These are phyloP conservation scores for Venturiaceae sp. DNA, from an alignment of 2,329 filamentous ascomycete species.

Conservation along the genomic window DNA sequence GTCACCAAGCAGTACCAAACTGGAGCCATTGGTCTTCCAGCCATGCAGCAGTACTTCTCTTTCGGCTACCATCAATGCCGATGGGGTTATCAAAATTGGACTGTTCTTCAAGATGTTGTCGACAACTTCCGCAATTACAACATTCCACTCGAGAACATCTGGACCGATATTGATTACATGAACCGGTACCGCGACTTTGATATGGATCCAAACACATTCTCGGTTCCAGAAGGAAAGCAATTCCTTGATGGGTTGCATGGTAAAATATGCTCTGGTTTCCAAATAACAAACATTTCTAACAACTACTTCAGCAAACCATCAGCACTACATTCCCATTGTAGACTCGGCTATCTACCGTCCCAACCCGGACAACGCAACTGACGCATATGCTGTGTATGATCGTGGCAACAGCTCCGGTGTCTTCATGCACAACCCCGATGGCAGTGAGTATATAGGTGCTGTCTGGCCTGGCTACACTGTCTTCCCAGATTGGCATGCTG, in stretches of 20 bases:
- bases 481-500: conserved; percentile 51
- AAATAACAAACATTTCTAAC: neutral
- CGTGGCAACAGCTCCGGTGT: conserved; percentile 38
- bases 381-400: conserved; percentile 43
- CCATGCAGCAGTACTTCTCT: conserved; percentile 73
- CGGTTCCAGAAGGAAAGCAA: conserved; percentile 36
- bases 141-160: conserved; percentile 46
- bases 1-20: conserved; percentile 62
- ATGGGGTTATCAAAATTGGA: conserved; percentile 73
- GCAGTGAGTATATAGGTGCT: conserved; percentile 43
- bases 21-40: conserved; percentile 56
- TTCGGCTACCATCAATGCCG: conserved; percentile 78
- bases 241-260: conserved; percentile 44
- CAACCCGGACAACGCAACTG: conserved; percentile 57
- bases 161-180: conserved; percentile 44
- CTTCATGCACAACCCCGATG: conserved; percentile 45
- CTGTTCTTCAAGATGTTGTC: conserved; percentile 49
- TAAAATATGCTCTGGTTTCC: neutral
- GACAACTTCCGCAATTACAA: conserved; percentile 43
- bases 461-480: conserved; percentile 50
- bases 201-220: conserved; percentile 43
- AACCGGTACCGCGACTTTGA: conserved; percentile 50
- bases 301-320: conserved; percentile 29
- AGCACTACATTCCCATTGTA: conserved; percentile 52
- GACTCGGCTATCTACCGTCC: conserved; percentile 61